phyloP scores from a whole-genome alignment of 202 grass and related monocot species.

The Setaria italica region DNA sequence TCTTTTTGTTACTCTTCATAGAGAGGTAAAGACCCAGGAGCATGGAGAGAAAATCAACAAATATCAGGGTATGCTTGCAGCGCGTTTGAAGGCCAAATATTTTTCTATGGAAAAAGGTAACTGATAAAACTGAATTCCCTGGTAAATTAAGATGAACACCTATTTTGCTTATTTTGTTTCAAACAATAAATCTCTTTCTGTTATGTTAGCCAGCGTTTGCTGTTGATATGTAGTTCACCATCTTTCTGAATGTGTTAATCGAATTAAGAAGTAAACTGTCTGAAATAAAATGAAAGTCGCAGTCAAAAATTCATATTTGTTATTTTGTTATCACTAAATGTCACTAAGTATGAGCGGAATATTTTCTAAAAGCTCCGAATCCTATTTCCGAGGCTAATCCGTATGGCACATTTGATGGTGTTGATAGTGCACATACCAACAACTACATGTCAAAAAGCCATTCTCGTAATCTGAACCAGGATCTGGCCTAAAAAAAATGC shows the following conservation, averaged over 20 bases:
- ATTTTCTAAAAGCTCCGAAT: background rate
- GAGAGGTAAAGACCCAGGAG: conserved; percentile 28
- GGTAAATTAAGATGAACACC: conserved; percentile 22
- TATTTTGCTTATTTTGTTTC: conserved; percentile 14
- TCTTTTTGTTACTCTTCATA: conserved; percentile 18
- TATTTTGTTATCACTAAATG: background rate
- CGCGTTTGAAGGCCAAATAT: conserved; percentile 69
- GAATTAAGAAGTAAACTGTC: background rate
- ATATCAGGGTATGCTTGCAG: conserved; percentile 58
- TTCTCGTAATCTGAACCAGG: conserved; percentile 14
- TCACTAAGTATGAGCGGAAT: conserved; percentile 11
- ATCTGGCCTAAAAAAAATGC: conserved; percentile 1
- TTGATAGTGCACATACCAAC: background rate
- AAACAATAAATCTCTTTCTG: background rate
- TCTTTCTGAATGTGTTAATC: background rate
- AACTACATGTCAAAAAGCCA: background rate
- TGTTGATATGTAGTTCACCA: conserved; percentile 10
- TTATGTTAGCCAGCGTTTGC: background rate
- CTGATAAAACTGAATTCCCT: background rate
- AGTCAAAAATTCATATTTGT: background rate
- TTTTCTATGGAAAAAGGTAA: conserved; percentile 67
- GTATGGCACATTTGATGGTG: background rate
- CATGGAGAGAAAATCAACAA: conserved; percentile 62
- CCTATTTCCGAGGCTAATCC: background rate
- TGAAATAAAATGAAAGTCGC: conserved; percentile 18